phyloP scores from a whole-genome alignment of 495 filamentous ascomycete genomes.

The Aspergillus sparsus region DNA sequence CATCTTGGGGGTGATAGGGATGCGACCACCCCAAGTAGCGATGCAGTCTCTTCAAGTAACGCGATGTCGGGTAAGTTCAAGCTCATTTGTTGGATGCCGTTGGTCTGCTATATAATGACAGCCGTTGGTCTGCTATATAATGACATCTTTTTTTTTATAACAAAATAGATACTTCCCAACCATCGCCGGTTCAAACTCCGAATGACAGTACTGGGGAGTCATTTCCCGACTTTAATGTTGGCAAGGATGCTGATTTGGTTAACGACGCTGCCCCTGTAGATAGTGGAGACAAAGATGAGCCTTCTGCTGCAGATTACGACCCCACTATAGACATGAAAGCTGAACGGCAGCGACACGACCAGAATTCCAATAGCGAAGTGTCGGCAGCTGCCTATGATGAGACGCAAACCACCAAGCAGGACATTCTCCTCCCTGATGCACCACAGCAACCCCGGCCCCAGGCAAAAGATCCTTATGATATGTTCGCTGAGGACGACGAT shows the following conservation, averaged over 20 bases:
- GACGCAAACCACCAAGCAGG: slow-evolving; percentile 56
- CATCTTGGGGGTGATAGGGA: slow-evolving; percentile 60
- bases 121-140: too few species aligned
- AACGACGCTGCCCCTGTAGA: slow-evolving; percentile 56
- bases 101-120: neutral
- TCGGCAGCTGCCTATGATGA: slow-evolving; percentile 64
- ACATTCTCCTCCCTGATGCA: slow-evolving; percentile 54
- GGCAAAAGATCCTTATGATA: slow-evolving; percentile 73
- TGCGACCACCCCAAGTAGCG: slow-evolving; percentile 54
- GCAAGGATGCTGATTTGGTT: slow-evolving; percentile 65
- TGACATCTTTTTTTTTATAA: neutral
- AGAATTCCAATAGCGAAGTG: slow-evolving; percentile 56
- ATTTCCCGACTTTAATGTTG: slow-evolving; percentile 56
- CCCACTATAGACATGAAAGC: slow-evolving; percentile 91
- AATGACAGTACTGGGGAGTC: slow-evolving; percentile 49
- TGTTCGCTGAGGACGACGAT: slow-evolving; percentile 92
- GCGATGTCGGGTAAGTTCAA: slow-evolving; percentile 32
- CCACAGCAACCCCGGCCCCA: slow-evolving; percentile 34
- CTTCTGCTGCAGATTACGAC: slow-evolving; percentile 94
- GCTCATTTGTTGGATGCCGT: neutral
- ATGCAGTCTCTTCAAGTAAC: slow-evolving; percentile 32
- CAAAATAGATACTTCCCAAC: slow-evolving; percentile 21
- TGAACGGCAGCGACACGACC: slow-evolving; percentile 72
- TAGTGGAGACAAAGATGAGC: slow-evolving; percentile 67
- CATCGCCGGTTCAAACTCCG: slow-evolving; percentile 48